These are phyloP conservation scores for Leccinum incarnatum DNA, from an alignment of 768 basidiomycete species.

Conservation along the genomic window DNA sequence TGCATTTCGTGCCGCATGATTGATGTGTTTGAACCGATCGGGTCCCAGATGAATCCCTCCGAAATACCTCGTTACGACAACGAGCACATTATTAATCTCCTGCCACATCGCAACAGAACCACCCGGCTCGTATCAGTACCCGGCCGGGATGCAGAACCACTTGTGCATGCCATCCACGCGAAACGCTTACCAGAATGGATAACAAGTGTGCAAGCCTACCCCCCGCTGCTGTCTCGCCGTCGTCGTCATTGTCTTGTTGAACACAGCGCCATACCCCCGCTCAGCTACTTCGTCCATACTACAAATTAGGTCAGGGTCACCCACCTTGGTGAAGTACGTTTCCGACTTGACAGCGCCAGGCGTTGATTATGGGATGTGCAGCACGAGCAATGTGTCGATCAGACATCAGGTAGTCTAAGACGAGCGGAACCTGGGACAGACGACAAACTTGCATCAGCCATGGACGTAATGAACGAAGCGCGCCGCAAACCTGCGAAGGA, in stretches of 20 bases:
- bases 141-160: neutral
- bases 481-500: conserved; percentile 59
- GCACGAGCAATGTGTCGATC: conserved; percentile 74
- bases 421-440: conserved; percentile 55
- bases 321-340: conserved; percentile 72
- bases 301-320: conserved; percentile 5
- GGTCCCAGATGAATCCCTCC: conserved; percentile 90
- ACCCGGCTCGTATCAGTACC: neutral
- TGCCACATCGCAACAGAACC: conserved; percentile 26
- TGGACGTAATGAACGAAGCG: neutral
- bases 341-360: conserved; percentile 75
- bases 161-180: neutral
- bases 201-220: conserved; percentile 86
- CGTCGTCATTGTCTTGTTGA: conserved; percentile 83
- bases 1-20: conserved; percentile 90
- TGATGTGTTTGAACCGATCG: conserved; percentile 90
- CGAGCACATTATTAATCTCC: conserved; percentile 82
- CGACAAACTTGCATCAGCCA: neutral
- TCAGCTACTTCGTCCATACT: neutral
- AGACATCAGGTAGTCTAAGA: conserved; percentile 64
- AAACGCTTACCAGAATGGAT: conserved; percentile 68
- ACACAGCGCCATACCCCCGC: neutral
- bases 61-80: conserved; percentile 91
- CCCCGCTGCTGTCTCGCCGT: conserved; percentile 92
- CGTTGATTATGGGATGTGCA: conserved; percentile 77